Base-by-base conservation (phyloP, 2,329 filamentous ascomycete genomes). In the Penicillium polonicum region DNA sequence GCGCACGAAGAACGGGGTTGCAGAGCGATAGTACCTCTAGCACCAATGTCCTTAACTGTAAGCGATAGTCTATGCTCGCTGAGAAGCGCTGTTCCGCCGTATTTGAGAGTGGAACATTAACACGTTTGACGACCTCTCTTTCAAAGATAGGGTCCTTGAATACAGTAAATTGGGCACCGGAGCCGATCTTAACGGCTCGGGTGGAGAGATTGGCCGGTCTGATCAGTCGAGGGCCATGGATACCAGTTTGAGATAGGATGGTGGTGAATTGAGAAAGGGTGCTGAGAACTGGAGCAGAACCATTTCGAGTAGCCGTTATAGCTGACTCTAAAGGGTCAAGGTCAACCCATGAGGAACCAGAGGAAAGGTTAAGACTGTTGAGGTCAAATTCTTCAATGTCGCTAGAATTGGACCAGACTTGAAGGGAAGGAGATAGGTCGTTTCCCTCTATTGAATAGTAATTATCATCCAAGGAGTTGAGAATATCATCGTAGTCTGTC, bases 1-100 rank as follows among this genome's bases (percentile, higher is more conserved):
- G 68, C 9, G 54, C 48, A 12, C 67, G 66, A n/a, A 70, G 50
- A 12, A 59, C 13, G 9, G 68, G 68, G 19, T 70, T 69, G 45
- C 67, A 70, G 15, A 70, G 65, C 6, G 68, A 62, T 4, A 66
- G 52, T 17, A 70, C 54, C 53, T 70, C 68, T 12, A 70, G 58
- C 21, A 60, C 65, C 21, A 70, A 39, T 4, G 65, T 65, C 17
- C 63, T 61, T 38, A 70, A 44, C 56, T 68, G 67, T 9, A 57
- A 52, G 17, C 68, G 63, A 53, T 70, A 70, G 9, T 68, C 65
- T 5, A 42, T 58, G 19, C 64, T 64, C 1, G 62, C 49, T 0
- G 66, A 62, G 38, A 70, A 70, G 25, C 65, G 59, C 31, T 59
- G 52, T 6, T 53, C 58, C 10, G 5, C 10, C 10, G 53, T 52